These are phyloP conservation scores for Euphrasia confusa DNA, from an alignment of 257 asterid genomes.

Conservation along the genomic window DNA sequence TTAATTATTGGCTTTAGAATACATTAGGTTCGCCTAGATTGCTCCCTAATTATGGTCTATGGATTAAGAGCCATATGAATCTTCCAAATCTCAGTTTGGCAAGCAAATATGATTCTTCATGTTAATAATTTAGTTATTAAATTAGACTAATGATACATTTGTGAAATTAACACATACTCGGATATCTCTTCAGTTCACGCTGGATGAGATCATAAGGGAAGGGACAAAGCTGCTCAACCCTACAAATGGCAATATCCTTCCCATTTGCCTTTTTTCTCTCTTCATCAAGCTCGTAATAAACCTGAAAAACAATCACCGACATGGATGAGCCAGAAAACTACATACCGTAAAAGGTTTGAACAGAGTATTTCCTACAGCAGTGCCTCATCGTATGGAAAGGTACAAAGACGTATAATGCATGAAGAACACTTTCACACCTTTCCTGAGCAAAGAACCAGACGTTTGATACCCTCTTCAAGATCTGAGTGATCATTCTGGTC, in stretches of 20 bases:
- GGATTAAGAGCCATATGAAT: no score
- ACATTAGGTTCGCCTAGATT: no score
- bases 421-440: slow-evolving; percentile 44
- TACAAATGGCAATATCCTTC: slow-evolving; percentile 83
- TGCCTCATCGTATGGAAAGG: no score
- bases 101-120: no score
- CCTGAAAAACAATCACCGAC: slow-evolving; percentile 31
- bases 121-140: no score
- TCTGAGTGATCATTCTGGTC: slow-evolving; percentile 84
- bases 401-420: no score
- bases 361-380: no score
- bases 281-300: slow-evolving; percentile 91
- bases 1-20: background rate
- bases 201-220: slow-evolving; percentile 92
- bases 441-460: slow-evolving; percentile 93
- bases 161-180: slow-evolving; percentile 50
- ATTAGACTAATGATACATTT: no score
- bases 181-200: slow-evolving; percentile 93
- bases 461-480: slow-evolving; percentile 86
- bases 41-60: no score
- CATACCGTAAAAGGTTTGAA: no score
- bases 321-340: no score
- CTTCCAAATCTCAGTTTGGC: no score
- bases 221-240: slow-evolving; percentile 97
- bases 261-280: slow-evolving; percentile 59